phyloP scores from a whole-genome alignment of 2,329 filamentous ascomycete species.

The Diaporthe australafricana region DNA sequence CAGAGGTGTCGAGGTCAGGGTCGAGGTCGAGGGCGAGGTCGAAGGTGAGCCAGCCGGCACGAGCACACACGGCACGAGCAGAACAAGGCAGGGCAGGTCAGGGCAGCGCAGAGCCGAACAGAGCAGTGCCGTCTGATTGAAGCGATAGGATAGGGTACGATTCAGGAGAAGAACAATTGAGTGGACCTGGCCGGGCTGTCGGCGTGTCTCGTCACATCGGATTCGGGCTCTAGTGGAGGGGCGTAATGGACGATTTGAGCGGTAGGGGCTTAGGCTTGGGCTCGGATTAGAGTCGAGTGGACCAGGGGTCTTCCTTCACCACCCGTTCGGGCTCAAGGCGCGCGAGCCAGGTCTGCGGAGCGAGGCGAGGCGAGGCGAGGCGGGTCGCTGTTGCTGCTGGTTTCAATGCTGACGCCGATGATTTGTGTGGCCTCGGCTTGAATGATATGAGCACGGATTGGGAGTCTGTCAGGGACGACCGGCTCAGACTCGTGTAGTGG shows the following conservation, averaged over 20 bases:
- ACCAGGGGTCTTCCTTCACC: slow-evolving; percentile 26
- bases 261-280: slow-evolving; percentile 20
- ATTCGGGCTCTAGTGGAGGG: slow-evolving; percentile 29
- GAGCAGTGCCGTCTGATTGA: not conserved
- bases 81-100: not conserved
- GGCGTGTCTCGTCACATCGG: slow-evolving; percentile 37
- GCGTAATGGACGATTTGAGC: slow-evolving; percentile 32
- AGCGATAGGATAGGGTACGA: slow-evolving; percentile 30
- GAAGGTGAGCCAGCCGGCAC: slow-evolving; percentile 21
- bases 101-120: not conserved
- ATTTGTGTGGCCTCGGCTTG: not conserved
- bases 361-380: not conserved
- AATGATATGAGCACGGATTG: not conserved
- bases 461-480: not conserved
- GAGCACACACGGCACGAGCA: slow-evolving; percentile 8
- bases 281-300: slow-evolving; percentile 26
- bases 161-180: slow-evolving; percentile 38
- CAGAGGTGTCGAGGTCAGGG: slow-evolving; percentile 18
- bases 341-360: slow-evolving; percentile 9
- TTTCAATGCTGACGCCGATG: not conserved
- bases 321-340: slow-evolving; percentile 13
- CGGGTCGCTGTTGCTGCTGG: not conserved
- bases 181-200: slow-evolving; percentile 36
- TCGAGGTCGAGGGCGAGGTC: slow-evolving; percentile 8
- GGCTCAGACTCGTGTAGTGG: not conserved